Percentiles rank a stretch among this genome's conserved stretches.
Conservation (phyloP, 768 basidiomycete species). For the Pleurotus salmoneostramineus region DNA sequence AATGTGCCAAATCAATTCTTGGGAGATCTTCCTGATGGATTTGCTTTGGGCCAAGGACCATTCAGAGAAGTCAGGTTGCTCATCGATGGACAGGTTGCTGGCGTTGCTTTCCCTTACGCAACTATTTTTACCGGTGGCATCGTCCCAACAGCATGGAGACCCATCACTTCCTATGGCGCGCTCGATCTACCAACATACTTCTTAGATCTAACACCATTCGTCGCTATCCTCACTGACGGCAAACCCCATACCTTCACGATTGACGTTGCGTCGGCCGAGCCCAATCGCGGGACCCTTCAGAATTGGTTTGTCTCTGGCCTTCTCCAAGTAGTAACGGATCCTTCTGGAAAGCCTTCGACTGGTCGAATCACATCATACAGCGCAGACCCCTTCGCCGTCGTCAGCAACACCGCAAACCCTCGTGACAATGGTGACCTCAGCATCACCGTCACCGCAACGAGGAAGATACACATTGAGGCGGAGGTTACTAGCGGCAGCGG, state of each 20-base stretch:
- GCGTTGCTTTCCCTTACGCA: conserved; percentile 47
- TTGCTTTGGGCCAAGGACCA: conserved; percentile 38
- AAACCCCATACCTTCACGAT: conserved; percentile 68
- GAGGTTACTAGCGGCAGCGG: conserved; percentile 63
- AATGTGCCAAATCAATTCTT: conserved; percentile 63
- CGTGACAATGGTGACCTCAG: conserved; percentile 44
- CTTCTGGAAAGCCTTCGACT: conserved; percentile 58
- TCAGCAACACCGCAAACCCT: conserved; percentile 42
- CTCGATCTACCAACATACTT: conserved; percentile 77
- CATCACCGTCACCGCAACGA: conserved; percentile 59
- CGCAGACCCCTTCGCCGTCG: conserved; percentile 52
- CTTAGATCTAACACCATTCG: conserved; percentile 75
- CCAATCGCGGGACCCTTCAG: conserved; percentile 56
- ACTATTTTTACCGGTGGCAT: conserved; percentile 77
- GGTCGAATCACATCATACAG: conserved; percentile 61
- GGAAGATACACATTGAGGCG: conserved; percentile 55
- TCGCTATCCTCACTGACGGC: conserved; percentile 65
- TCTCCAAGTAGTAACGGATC: conserved; percentile 65
- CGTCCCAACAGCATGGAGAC: conserved; percentile 68
- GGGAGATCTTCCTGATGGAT: conserved; percentile 43
- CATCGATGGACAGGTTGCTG: conserved; percentile 42
- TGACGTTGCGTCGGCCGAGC: conserved; percentile 69
- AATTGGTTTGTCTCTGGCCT: conserved; percentile 80
- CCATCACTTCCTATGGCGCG: conserved; percentile 74
- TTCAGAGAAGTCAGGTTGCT: conserved; percentile 47